phyloP scores from a whole-genome alignment of 805 yeast species.

The Millerago galiae region DNA sequence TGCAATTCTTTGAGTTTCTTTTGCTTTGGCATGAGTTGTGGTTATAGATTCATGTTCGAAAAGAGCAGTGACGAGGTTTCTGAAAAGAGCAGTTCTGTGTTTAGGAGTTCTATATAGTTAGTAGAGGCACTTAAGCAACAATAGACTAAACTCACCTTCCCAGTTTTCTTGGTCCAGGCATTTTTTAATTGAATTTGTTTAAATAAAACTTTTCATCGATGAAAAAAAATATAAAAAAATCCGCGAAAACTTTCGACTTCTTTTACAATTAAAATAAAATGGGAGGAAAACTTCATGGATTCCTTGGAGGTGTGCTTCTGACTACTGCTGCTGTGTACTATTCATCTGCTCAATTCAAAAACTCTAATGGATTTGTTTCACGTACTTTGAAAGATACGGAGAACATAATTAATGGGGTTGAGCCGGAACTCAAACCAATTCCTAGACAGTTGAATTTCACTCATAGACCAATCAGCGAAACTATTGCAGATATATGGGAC shows the following conservation, averaged over 20 bases:
- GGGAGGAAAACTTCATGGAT: conserved; percentile 50
- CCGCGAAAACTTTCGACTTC: background rate
- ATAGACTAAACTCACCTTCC: conserved; percentile 10
- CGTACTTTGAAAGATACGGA: conserved; percentile 41
- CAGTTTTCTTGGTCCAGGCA: conserved; percentile 23
- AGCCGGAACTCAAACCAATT: conserved; percentile 35
- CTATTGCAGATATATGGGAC: conserved; percentile 75
- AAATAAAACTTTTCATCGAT: background rate
- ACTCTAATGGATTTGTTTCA: conserved; percentile 41
- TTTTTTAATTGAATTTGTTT: conserved; percentile 1
- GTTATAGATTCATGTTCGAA: conserved; percentile 65
- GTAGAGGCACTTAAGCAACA: background rate
- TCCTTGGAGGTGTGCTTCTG: conserved; percentile 51
- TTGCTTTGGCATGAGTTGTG: conserved; percentile 73
- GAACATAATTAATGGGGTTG: conserved; percentile 45
- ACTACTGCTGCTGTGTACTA: conserved; percentile 58
- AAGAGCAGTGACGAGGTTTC: conserved; percentile 61
- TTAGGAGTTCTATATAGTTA: conserved; percentile 15
- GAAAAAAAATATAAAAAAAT: background rate
- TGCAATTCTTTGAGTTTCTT: conserved; percentile 55
- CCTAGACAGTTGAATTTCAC: conserved; percentile 38
- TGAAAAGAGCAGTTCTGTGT: conserved; percentile 40
- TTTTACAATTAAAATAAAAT: conserved; percentile 12
- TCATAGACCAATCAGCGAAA: conserved; percentile 49
- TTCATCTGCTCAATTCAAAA: conserved; percentile 49